Base-by-base conservation (phyloP, 345 rosid species). In the Leavenworthia alabamica region DNA sequence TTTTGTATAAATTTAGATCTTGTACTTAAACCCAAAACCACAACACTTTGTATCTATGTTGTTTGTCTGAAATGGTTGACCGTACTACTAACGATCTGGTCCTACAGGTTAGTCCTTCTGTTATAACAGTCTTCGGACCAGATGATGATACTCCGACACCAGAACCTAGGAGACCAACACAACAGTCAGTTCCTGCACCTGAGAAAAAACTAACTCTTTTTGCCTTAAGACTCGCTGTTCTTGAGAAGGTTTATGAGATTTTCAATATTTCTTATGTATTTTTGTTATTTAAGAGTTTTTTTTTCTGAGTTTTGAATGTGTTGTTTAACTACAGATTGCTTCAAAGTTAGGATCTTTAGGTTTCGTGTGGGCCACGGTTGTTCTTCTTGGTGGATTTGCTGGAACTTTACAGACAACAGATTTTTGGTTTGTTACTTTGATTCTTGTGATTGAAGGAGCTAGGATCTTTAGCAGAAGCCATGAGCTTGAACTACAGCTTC, bases 291-390 rank as follows among this genome's bases (percentile, higher is more conserved):
- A 41, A 0, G 31, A 28, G 33, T 66, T n/a, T 1, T 22, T 27
- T 28, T 20, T 22, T 22, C 9, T 6, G 6, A 19, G 51, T 55
- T 39, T 12, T 20, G 7, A 20, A 37, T 52, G 48, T 52, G 17
- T 54, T 61, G 4, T 33, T 56, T 33, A 20, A 53, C 57, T 12
- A 17, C 66, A 71, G 75, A 41, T 71, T 4, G 98, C 98, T 20
- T 86, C 95, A 10, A 74, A 86, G 22, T 71, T 92, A 0, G 98
- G 96, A 56, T 81, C 98, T 5, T 89, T 92, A 0, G 98, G 98
- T 0, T 92, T 92, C 59, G 88, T 88, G 66, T 88, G 98, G 98
- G 98, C 96, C 10, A 92, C 98, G 0, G 96, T 92, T n/a, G 96
- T 92, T 70, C 96, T 89, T 33, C 83, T 92, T 0, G 98, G 96